These are phyloP conservation scores for Kwoniella pini DNA, from an alignment of 768 basidiomycete species.

Conservation along the genomic window DNA sequence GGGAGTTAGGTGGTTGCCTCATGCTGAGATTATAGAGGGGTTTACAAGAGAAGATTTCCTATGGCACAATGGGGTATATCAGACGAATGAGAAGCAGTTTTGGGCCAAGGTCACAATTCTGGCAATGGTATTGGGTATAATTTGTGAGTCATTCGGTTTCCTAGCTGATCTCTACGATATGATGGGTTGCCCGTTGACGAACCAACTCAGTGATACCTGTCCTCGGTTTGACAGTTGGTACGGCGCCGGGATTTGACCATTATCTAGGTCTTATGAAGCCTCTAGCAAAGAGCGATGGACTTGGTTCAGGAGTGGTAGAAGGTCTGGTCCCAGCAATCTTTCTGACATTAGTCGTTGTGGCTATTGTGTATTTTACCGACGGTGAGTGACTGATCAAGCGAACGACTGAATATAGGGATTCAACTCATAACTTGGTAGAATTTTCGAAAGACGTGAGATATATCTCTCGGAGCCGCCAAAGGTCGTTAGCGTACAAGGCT, in stretches of 20 bases:
- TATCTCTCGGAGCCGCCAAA: slow-evolving; percentile 13
- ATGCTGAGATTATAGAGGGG: slow-evolving; percentile 71
- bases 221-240: slow-evolving; percentile 66
- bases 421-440: background rate
- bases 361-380: slow-evolving; percentile 56
- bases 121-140: slow-evolving; percentile 58
- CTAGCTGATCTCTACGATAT: slow-evolving; percentile 60
- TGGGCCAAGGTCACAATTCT: slow-evolving; percentile 64
- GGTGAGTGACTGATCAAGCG: too few species aligned
- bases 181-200: slow-evolving; percentile 54
- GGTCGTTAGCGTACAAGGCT: slow-evolving; percentile 21
- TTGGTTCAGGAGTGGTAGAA: slow-evolving; percentile 68
- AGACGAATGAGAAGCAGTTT: slow-evolving; percentile 62
- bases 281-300: slow-evolving; percentile 59
- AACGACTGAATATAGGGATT: too few species aligned
- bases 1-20: slow-evolving; percentile 66
- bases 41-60: slow-evolving; percentile 78
- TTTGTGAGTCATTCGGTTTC: background rate
- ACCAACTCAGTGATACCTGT: slow-evolving; percentile 68
- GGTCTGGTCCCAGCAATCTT: slow-evolving; percentile 69
- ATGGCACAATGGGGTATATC: slow-evolving; percentile 67
- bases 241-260: slow-evolving; percentile 73
- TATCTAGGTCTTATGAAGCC: slow-evolving; percentile 67
- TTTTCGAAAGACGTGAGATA: slow-evolving; percentile 17
- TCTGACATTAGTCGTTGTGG: slow-evolving; percentile 63